A percentile compares a stretch with the other conserved stretches of the same genome.
Conservation (phyloP, 2,329 filamentous ascomycete genomes). For the Plenodomus biglobosus region DNA sequence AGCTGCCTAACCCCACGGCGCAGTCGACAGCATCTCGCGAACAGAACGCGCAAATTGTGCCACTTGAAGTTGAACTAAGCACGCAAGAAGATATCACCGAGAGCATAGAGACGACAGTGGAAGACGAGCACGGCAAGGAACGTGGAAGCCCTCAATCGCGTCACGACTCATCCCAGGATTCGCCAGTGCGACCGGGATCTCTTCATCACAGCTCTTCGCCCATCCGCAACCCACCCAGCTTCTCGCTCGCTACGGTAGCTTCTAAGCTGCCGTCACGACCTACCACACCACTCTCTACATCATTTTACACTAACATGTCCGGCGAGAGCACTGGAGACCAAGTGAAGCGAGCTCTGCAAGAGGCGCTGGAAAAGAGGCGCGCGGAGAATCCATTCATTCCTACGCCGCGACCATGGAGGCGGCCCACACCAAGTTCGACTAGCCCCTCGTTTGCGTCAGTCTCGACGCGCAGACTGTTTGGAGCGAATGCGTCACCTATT, state of each 20-base stretch:
- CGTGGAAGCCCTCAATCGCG: constrained; percentile 20
- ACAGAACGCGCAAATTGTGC: constrained; percentile 32
- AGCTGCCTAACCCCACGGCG: constrained; percentile 1
- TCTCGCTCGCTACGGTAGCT: constrained; percentile 21
- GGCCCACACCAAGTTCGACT: background rate
- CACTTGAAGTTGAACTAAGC: constrained; percentile 12
- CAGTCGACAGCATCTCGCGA: constrained; percentile 11
- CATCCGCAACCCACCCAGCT: constrained; percentile 23
- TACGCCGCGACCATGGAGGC: constrained; percentile 2
- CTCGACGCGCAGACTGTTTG: constrained; percentile 4
- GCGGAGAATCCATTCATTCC: constrained; percentile 17
- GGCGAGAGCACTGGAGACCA: constrained; percentile 8
- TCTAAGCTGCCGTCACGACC: constrained; percentile 25
- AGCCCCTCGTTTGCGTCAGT: background rate
- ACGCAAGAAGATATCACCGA: constrained; percentile 22
- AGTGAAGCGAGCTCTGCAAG: constrained; percentile 10
- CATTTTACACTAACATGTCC: constrained; percentile 20
- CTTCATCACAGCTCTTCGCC: constrained; percentile 20
- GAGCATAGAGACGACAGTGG: constrained; percentile 19
- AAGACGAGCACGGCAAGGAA: constrained; percentile 5
- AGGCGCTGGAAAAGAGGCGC: constrained; percentile 9
- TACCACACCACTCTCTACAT: constrained; percentile 14
- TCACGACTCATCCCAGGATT: constrained; percentile 39
- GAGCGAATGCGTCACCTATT: constrained; percentile 2
- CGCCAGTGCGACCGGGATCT: constrained; percentile 15